Evolutionary conservation across 2,329 filamentous ascomycete species (phyloP).

Genomic region (Stachybotrys chlorohalonatus): DNA sequence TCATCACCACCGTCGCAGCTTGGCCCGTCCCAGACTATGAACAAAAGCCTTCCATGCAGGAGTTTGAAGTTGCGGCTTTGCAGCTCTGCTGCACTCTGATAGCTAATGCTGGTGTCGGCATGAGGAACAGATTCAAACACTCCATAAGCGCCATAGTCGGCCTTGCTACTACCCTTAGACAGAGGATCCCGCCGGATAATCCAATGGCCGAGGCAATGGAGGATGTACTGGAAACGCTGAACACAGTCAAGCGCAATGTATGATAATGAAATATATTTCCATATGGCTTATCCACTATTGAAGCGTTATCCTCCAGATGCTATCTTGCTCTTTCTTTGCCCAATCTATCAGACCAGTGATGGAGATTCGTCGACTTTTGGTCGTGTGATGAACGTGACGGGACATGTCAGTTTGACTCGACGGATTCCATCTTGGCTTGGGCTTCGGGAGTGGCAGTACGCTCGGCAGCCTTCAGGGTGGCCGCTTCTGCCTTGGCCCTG

Average conservation of each 20-base stretch:
- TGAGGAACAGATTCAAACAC: constrained; percentile 40
- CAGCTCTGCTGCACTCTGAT: constrained; percentile 48
- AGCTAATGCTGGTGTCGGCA: constrained; percentile 31
- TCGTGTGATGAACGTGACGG: no score
- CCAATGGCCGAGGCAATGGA: constrained; percentile 32
- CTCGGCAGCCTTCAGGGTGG: constrained; percentile 1
- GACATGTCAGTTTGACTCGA: no score
- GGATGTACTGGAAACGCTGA: constrained; percentile 30
- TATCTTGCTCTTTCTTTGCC: no score
- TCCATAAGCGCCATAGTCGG: constrained; percentile 42
- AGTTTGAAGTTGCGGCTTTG: constrained; percentile 43
- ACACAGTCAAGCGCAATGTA: constrained; percentile 7
- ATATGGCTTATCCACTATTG: no score
- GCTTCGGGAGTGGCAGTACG: not conserved
- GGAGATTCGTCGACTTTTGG: no score
- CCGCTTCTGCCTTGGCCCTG: constrained; percentile 36
- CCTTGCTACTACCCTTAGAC: constrained; percentile 32
- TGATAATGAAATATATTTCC: not conserved
- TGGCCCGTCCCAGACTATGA: constrained; percentile 30
- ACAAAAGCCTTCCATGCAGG: constrained; percentile 21
- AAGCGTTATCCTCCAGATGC: no score
- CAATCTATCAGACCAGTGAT: no score
- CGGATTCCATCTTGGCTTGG: not conserved
- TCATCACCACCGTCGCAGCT: constrained; percentile 41
- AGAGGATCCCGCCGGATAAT: constrained; percentile 17